A percentile compares a stretch with the other conserved stretches of the same genome.
phyloP scores from a whole-genome alignment of 805 yeast genomes.

The Blastobotrys americana region DNA sequence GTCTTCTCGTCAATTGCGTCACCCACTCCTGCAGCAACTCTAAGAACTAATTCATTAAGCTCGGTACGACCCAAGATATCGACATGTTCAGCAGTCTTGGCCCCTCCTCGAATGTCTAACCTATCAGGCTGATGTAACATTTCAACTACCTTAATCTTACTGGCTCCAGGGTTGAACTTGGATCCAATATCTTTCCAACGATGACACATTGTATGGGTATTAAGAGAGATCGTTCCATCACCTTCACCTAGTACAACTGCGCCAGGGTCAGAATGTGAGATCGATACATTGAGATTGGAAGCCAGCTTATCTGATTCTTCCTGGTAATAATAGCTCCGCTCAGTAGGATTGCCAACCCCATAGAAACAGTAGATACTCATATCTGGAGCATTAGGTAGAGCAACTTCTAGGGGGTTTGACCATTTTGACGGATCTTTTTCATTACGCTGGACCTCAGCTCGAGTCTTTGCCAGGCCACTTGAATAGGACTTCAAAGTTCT shows the following conservation, averaged over 20 bases:
- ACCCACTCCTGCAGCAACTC: conserved; percentile 78
- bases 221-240: conserved; percentile 87
- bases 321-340: conserved; percentile 80
- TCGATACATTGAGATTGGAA: conserved; percentile 57
- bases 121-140: conserved; percentile 89
- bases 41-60: conserved; percentile 74
- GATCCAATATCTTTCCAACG: conserved; percentile 66
- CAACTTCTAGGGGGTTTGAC: conserved; percentile 91
- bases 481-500: conserved; percentile 69
- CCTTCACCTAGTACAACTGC: conserved; percentile 86
- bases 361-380: conserved; percentile 83
- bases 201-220: conserved; percentile 87
- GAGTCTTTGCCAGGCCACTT: conserved; percentile 60
- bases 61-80: conserved; percentile 92
- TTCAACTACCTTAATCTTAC: conserved; percentile 74
- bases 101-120: conserved; percentile 94
- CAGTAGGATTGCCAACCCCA: conserved; percentile 96
- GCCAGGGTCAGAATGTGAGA: conserved; percentile 54
- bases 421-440: conserved; percentile 72
- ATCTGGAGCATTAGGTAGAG: conserved; percentile 89
- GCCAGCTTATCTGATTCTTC: conserved; percentile 51
- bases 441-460: conserved; percentile 53
- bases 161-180: conserved; percentile 70
- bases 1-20: conserved; percentile 53
- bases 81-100: conserved; percentile 95